Evolutionary conservation across 2,329 filamentous ascomycete species (phyloP).

Genomic region (Pleurostoma richardsiae): DNA sequence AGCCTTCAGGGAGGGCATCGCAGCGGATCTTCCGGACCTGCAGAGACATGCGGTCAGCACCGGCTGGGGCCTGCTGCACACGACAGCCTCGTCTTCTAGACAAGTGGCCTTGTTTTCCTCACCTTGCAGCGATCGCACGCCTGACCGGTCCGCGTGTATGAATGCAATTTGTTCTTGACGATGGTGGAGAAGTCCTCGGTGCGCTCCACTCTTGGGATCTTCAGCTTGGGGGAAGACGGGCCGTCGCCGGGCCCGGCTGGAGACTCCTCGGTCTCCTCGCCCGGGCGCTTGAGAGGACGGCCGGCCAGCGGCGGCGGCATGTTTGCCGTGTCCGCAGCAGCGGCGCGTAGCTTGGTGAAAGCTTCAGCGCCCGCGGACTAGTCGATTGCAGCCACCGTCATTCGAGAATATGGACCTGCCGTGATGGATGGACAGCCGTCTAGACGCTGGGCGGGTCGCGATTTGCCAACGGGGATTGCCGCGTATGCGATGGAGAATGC

Average conservation of each 20-base stretch:
- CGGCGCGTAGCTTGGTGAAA: not conserved
- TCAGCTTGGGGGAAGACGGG: constrained; percentile 31
- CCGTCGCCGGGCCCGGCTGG: constrained; percentile 21
- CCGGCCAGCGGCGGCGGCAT: constrained; percentile 29
- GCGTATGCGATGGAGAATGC: too few species aligned
- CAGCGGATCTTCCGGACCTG: constrained; percentile 84
- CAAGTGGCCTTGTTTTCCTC: constrained; percentile 2
- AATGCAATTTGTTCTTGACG: constrained; percentile 50
- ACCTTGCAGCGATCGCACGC: constrained; percentile 89
- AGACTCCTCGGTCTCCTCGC: constrained; percentile 28
- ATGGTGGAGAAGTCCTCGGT: constrained; percentile 49
- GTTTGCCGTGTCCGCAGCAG: not conserved
- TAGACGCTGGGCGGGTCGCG: too few species aligned
- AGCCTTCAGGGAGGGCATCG: constrained; percentile 74
- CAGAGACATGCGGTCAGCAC: not conserved
- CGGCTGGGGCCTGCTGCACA: not conserved
- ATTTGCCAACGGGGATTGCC: too few species aligned
- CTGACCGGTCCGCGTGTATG: constrained; percentile 66
- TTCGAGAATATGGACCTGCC: too few species aligned
- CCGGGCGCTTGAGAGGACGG: constrained; percentile 37
- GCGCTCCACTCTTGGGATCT: constrained; percentile 44
- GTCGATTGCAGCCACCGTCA: too few species aligned
- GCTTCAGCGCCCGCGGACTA: too few species aligned
- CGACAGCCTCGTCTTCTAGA: constrained; percentile 12
- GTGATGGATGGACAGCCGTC: too few species aligned